Percentiles rank a stretch among this genome's conserved stretches.
phyloP scores from a whole-genome alignment of 23 red algal species.

The Gracilaria gracilis region DNA sequence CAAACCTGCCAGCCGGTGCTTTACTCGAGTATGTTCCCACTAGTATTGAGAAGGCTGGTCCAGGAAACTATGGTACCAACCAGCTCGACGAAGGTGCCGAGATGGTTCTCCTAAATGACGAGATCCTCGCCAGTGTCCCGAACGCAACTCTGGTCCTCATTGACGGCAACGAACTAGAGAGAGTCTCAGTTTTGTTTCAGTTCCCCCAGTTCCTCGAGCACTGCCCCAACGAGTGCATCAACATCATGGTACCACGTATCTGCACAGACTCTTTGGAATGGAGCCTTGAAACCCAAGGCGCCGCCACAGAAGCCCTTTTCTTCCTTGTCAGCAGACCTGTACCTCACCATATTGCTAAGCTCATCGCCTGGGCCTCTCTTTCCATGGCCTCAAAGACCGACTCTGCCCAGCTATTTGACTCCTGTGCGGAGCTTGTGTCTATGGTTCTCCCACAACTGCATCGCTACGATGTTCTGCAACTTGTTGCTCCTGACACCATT shows the following conservation, averaged over 20 bases:
- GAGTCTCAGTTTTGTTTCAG: constrained; percentile 70
- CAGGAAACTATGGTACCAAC: constrained; percentile 36
- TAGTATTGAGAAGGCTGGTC: constrained; percentile 41
- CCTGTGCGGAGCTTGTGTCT: constrained; percentile 73
- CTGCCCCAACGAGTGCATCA: constrained; percentile 71
- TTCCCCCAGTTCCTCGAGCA: constrained; percentile 84
- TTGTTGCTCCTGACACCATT: constrained; percentile 62
- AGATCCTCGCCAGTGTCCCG: constrained; percentile 75
- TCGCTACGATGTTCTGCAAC: constrained; percentile 48
- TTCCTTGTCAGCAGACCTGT: constrained; percentile 54
- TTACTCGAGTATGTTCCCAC: constrained; percentile 24
- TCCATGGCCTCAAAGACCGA: constrained; percentile 39
- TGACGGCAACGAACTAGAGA: constrained; percentile 68
- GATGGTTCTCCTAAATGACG: constrained; percentile 72
- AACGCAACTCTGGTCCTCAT: constrained; percentile 75
- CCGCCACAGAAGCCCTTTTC: constrained; percentile 76
- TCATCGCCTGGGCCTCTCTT: constrained; percentile 50
- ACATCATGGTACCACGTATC: constrained; percentile 76
- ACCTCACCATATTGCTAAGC: constrained; percentile 53
- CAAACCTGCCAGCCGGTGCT: background rate
- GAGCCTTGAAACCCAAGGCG: constrained; percentile 44
- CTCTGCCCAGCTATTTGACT: constrained; percentile 64
- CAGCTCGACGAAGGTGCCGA: constrained; percentile 48
- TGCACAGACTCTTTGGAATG: constrained; percentile 40
- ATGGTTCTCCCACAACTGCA: constrained; percentile 76